Conservation (phyloP, 495 filamentous ascomycete species). For the Hypoxylon cercidicola region DNA sequence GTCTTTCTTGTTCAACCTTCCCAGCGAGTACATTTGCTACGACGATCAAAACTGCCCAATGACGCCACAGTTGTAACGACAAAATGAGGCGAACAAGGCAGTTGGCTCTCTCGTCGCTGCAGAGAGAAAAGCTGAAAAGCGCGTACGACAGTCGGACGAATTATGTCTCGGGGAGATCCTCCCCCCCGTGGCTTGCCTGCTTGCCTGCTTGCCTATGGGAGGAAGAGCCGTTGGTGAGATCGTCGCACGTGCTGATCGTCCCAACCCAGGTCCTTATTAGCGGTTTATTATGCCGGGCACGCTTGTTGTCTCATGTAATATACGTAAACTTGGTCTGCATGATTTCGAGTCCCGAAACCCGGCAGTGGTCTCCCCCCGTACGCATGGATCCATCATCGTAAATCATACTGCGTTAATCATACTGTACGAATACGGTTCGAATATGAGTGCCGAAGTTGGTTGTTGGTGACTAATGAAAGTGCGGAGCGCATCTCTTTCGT, state of each 20-base stretch:
- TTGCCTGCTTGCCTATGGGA: slow-evolving; percentile 33
- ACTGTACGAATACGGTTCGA: slow-evolving; percentile 33
- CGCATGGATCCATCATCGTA: slow-evolving; percentile 18
- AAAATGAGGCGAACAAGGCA: slow-evolving; percentile 24
- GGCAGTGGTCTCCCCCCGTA: slow-evolving; percentile 33
- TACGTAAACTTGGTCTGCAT: slow-evolving; percentile 17
- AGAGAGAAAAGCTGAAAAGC: slow-evolving; percentile 35
- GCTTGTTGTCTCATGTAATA: slow-evolving; percentile 27
- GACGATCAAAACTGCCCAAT: slow-evolving; percentile 38
- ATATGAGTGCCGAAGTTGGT: slow-evolving; percentile 34
- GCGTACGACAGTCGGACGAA: slow-evolving; percentile 31
- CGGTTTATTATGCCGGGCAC: slow-evolving; percentile 40
- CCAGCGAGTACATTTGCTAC: slow-evolving; percentile 23
- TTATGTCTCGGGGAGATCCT: slow-evolving; percentile 26
- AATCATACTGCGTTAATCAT: slow-evolving; percentile 11
- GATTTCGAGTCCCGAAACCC: slow-evolving; percentile 36
- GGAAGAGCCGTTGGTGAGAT: slow-evolving; percentile 41
- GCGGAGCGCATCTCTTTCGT: slow-evolving; percentile 5
- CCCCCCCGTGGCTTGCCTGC: not conserved
- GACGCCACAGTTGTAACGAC: slow-evolving; percentile 37
- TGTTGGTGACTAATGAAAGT: slow-evolving; percentile 23
- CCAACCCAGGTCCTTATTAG: slow-evolving; percentile 40
- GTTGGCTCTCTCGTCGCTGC: slow-evolving; percentile 18
- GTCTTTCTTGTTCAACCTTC: slow-evolving; percentile 29
- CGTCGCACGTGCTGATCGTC: slow-evolving; percentile 45